Evolutionary conservation across 768 basidiomycete genomes (phyloP), one percentile per base, ranked within the genome.

Genomic region (Suillus luteus): DNA sequence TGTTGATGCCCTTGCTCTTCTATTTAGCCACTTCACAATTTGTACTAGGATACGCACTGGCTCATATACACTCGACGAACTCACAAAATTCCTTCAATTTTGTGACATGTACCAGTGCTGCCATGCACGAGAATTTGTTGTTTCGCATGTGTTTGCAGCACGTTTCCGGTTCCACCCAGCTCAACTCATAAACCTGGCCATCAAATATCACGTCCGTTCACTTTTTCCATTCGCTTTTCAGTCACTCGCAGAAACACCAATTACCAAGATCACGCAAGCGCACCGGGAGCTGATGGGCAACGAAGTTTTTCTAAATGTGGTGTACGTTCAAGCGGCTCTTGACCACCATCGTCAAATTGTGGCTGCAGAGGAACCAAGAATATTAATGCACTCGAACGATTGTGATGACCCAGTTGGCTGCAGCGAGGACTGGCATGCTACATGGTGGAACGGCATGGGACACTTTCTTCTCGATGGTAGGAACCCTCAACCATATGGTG

Each of bases 191-290:
- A 24, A 49, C 35, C 46, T 64, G 5, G 58, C 58, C 15, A 17
- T 59, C 14, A 59, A 31, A 43, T 64, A 59, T 37, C 11, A 60
- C 11, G 17, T 35, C 24, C 22, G 5, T 8, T 35, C 33, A 6
- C 10, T 64, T 10, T 64, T 64, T n/a, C 31, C 33, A 7, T 41
- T 15, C 8, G 37, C 43, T 22, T 64, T 64, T 17, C 10, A 49
- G 38, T 24, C 31, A 33, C 63, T 64, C 0, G 37, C 48, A 7
- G 35, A 63, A 6, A 44, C 59, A 8, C 33, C 60, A 1, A n/a
- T 67, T 37, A 61, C 27, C 10, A 0, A 52, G 12, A 49, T 65
- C n/a, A 63, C 15, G 0, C 55, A 44, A 15, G 10, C 17, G 1
- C 48, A 63, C 22, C 31, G 3, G 31, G 31, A 31, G 31, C 31